Conservation (phyloP, 1,284 basidiomycete genomes). For the Pseudozyma tsukubaensis region DNA sequence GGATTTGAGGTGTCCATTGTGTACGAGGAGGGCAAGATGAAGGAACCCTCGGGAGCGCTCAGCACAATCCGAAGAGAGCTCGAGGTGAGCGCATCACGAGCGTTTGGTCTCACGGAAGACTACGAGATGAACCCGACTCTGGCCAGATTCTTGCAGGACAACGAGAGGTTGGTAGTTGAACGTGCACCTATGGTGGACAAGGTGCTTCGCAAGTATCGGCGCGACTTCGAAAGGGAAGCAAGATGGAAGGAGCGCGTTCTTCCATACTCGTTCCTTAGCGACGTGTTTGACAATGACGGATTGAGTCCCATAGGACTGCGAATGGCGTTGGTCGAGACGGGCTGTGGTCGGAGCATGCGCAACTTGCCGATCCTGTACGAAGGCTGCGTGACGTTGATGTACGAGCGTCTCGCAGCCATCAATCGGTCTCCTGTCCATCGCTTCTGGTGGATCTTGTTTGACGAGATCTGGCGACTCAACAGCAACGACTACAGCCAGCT, state of each 20-base stretch:
- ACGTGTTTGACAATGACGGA: constrained; percentile 70
- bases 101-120: constrained; percentile 78
- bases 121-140: constrained; percentile 76
- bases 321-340: constrained; percentile 71
- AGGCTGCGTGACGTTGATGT: constrained; percentile 73
- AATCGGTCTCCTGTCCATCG: constrained; percentile 73
- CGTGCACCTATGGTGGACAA: constrained; percentile 72
- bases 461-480: constrained; percentile 70
- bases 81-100: constrained; percentile 71
- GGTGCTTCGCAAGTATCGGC: constrained; percentile 74
- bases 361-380: constrained; percentile 73
- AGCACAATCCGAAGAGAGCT: constrained; percentile 70
- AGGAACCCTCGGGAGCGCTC: constrained; percentile 52
- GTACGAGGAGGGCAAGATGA: constrained; percentile 71
- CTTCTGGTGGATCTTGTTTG: constrained; percentile 88
- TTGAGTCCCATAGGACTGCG: constrained; percentile 67
- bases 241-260: constrained; percentile 74
- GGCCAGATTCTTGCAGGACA: constrained; percentile 77
- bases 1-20: constrained; percentile 78
- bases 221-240: constrained; percentile 73
- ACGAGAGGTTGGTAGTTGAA: constrained; percentile 73
- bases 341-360: constrained; percentile 74
- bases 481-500: constrained; percentile 70
- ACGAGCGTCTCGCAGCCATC: constrained; percentile 75
- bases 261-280: constrained; percentile 77